Evolutionary conservation across 768 basidiomycete species (phyloP).

Genomic region (Phlebiopsis flavidoalba): DNA sequence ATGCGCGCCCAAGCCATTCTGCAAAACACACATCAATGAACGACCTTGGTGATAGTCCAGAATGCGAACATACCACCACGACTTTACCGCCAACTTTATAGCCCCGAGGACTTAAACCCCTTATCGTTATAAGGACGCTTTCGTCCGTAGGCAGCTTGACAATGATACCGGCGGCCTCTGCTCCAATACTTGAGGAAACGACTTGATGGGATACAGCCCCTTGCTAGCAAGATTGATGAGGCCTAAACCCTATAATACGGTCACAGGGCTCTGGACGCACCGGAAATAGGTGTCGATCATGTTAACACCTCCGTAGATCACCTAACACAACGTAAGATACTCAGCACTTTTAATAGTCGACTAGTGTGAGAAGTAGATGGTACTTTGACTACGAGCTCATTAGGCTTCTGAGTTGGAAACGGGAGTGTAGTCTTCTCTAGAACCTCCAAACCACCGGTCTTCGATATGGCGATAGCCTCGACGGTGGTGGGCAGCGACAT

Average conservation of each 20-base stretch:
- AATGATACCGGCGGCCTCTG: slow-evolving; percentile 76
- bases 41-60: not conserved
- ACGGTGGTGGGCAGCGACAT: slow-evolving; percentile 59
- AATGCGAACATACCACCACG: slow-evolving; percentile 46
- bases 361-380: not conserved
- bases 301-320: slow-evolving; percentile 78
- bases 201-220: slow-evolving; percentile 56
- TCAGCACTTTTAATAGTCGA: not conserved
- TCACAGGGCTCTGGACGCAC: slow-evolving; percentile 25
- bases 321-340: slow-evolving; percentile 31
- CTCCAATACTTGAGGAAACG: slow-evolving; percentile 63
- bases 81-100: slow-evolving; percentile 71
- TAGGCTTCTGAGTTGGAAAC: slow-evolving; percentile 57
- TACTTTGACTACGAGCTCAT: slow-evolving; percentile 53
- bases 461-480: slow-evolving; percentile 67
- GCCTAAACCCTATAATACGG: not conserved
- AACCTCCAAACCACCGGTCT: slow-evolving; percentile 75
- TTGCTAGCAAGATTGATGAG: slow-evolving; percentile 28
- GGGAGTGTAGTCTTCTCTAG: slow-evolving; percentile 61
- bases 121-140: slow-evolving; percentile 50
- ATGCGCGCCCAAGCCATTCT: slow-evolving; percentile 36
- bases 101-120: slow-evolving; percentile 56
- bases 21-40: not conserved
- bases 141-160: slow-evolving; percentile 68
- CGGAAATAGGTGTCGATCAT: slow-evolving; percentile 85